A percentile compares a stretch with the other conserved stretches of the same genome.
Evolutionary conservation across 2,329 filamentous ascomycete genomes (phyloP).

Genomic region (Grosmannia penicillata): DNA sequence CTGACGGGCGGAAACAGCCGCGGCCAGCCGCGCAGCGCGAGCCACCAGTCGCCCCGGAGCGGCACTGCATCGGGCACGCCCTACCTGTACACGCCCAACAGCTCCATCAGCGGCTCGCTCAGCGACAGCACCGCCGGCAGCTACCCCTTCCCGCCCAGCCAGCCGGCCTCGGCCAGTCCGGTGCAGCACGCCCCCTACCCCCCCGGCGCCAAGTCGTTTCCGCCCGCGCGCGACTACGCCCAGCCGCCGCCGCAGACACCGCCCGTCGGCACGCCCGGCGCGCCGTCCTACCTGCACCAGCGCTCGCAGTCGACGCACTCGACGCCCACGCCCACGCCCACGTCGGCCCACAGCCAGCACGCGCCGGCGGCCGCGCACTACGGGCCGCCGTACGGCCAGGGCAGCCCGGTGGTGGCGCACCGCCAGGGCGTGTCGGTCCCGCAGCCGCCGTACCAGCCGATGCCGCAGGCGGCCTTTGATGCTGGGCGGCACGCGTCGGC

Average conservation of each 20-base stretch:
- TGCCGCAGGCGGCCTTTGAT: constrained; percentile 19
- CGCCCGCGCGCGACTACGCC: constrained; percentile 29
- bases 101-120: constrained; percentile 25
- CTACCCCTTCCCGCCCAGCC: constrained; percentile 34
- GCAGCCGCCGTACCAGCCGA: constrained; percentile 12
- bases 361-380: too few relatives aligned
- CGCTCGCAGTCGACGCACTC: constrained; percentile 45
- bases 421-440: constrained; percentile 21
- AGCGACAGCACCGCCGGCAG: constrained; percentile 21
- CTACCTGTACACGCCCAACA: constrained; percentile 34
- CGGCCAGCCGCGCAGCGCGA: constrained; percentile 20
- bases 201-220: constrained; percentile 20
- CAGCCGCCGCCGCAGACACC: constrained; percentile 31
- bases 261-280: constrained; percentile 28
- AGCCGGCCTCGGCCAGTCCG: constrained; percentile 30
- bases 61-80: constrained; percentile 28
- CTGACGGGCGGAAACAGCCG: neutral
- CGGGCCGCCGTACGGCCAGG: constrained; percentile 32
- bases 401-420: constrained; percentile 34
- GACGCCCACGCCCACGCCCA: constrained; percentile 42
- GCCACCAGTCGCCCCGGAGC: constrained; percentile 37
- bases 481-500: constrained; percentile 32
- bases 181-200: constrained; percentile 36
- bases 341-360: constrained; percentile 44
- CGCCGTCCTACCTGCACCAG: constrained; percentile 22